Conservation (phyloP, 2,329 filamentous ascomycete species). For the Hypomyces perniciosus region DNA sequence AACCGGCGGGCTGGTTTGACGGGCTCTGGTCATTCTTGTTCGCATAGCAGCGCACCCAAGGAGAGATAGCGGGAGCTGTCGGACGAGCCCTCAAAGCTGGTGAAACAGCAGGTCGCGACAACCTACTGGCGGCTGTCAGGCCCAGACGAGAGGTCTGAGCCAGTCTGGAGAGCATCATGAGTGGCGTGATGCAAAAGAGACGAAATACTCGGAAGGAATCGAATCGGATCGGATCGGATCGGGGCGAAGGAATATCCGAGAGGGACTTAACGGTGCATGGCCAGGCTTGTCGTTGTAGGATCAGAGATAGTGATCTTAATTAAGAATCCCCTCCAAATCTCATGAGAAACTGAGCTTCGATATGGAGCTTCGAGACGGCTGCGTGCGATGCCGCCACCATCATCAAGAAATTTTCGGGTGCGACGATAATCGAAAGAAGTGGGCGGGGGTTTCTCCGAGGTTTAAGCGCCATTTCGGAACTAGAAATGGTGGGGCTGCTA, state of each 20-base stretch:
- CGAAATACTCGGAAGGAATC: neutral
- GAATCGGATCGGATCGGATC: neutral
- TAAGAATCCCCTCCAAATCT: no score
- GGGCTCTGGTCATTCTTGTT: slow-evolving; percentile 15
- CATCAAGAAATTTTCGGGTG: slow-evolving; percentile 8
- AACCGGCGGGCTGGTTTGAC: neutral
- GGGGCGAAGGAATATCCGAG: neutral
- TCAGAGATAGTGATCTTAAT: neutral
- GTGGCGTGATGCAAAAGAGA: neutral
- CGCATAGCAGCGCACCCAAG: slow-evolving; percentile 27
- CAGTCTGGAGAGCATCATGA: slow-evolving; percentile 36
- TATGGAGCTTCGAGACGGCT: neutral
- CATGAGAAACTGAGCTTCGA: no score
- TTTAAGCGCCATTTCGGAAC: slow-evolving; percentile 8
- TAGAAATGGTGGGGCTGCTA: slow-evolving; percentile 2
- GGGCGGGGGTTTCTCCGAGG: neutral
- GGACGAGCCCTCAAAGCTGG: slow-evolving; percentile 22
- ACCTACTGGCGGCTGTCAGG: slow-evolving; percentile 22
- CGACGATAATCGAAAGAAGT: no score
- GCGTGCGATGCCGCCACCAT: slow-evolving; percentile 8
- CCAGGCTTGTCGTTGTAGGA: neutral
- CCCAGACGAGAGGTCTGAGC: slow-evolving; percentile 29
- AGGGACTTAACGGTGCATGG: slow-evolving; percentile 8
- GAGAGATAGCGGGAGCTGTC: slow-evolving; percentile 16
- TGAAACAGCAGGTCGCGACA: slow-evolving; percentile 21